A percentile compares a stretch with the other conserved stretches of the same genome.
These are phyloP conservation scores for Brettanomyces custersianus DNA, from an alignment of 805 yeast species.

Conservation along the genomic window DNA sequence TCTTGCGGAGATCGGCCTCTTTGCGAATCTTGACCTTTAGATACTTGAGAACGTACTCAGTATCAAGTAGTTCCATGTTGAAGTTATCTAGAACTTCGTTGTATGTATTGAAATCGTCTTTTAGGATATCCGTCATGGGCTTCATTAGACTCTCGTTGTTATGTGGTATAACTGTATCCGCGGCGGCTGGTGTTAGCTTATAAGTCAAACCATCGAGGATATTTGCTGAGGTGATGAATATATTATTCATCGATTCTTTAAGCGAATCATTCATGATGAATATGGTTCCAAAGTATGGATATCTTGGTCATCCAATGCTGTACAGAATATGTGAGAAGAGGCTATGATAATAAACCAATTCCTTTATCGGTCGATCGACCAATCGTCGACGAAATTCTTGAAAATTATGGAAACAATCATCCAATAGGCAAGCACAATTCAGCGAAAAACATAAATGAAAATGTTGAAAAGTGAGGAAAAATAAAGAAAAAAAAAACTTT, in stretches of 20 bases:
- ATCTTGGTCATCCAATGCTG: no score
- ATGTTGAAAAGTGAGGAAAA: no score
- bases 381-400: no score
- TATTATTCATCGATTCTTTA: constrained; percentile 24
- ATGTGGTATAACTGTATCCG: constrained; percentile 19
- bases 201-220: constrained; percentile 24
- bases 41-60: constrained; percentile 20
- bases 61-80: constrained; percentile 19
- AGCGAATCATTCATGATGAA: constrained; percentile 17
- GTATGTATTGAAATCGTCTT: constrained; percentile 19
- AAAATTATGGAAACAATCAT: no score
- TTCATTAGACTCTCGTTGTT: constrained; percentile 20
- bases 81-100: constrained; percentile 22
- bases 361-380: no score
- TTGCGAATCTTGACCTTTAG: constrained; percentile 20
- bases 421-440: no score
- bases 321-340: no score
- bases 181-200: constrained; percentile 16
- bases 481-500: no score
- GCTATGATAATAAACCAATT: no score
- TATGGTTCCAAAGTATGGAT: no score
- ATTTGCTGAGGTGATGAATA: constrained; percentile 25
- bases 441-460: no score
- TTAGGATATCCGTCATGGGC: constrained; percentile 17
- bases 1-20: constrained; percentile 17